Base-by-base conservation (phyloP, 352 stramenopile genomes). In the Phytopythium litorale region DNA sequence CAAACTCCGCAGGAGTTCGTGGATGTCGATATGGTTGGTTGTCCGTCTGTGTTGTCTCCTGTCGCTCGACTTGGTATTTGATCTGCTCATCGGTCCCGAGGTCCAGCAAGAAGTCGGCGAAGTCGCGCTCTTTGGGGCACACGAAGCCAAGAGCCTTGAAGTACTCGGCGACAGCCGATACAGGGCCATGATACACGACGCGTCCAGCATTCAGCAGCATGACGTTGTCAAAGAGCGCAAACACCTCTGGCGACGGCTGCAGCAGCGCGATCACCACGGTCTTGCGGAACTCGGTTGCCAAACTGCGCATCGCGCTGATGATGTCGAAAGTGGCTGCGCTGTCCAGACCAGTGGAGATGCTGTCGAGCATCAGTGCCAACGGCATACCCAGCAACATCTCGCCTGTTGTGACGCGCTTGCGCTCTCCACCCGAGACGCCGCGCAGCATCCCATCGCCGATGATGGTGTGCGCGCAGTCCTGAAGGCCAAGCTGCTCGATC, bases 331-430 rank as follows among this genome's bases (percentile, higher is more conserved):
- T 82, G 38, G 77, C 73, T 37, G 79, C 77, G 23, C 70, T 79
- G 56, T 88, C 79, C 12, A 88, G 63, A 3, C 79, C 79, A 0
- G 78, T 88, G n/a, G 65, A 80, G 56, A 87, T 81, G 33, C 73
- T 71, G 72, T 98, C 91, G 49, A 97, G 68, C 28, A 96, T 63
- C 12, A 91, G 52, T 3, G 91, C 74, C 13, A 70, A 49, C 25
- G 87, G 86, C 62, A 91, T 77, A 0, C 85, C 93, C 1, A 97
- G 70, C 12, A 96, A 63, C 68, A 97, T 91, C 60, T 90, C 89
- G 21, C 82, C 87, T 49, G 88, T 94, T 37, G 92, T 97, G 8
- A 96, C 78, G 32, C 91, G 76, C 67, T 97, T 98, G 42, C 81
- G 84, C 71, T 98, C 91, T 19, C 91, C 91, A 42, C 91, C 91